Evolutionary conservation across 768 basidiomycete genomes (phyloP).

Genomic region (Pisolithus sp.): DNA sequence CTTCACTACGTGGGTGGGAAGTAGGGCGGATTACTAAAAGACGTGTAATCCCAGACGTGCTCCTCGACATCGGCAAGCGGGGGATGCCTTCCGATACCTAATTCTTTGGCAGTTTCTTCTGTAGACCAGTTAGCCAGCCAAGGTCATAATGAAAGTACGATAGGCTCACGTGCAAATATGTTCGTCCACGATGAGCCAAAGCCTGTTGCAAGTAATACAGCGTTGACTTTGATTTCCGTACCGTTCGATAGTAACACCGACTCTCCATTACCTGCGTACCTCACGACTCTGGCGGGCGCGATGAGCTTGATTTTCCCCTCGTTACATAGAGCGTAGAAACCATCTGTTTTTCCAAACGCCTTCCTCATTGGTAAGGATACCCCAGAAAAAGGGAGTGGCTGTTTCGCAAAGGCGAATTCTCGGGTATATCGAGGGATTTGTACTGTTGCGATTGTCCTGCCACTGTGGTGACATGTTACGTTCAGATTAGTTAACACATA

Average conservation of each 20-base stretch:
- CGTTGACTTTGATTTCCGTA: constrained; percentile 34
- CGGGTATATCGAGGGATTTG: constrained; percentile 25
- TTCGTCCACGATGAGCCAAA: constrained; percentile 51
- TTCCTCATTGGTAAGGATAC: constrained; percentile 43
- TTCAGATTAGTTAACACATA: constrained; percentile 16
- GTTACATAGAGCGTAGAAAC: constrained; percentile 46
- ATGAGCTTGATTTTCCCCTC: constrained; percentile 44
- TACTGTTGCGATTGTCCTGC: constrained; percentile 2
- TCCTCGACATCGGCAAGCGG: constrained; percentile 15
- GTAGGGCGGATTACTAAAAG: constrained; percentile 37
- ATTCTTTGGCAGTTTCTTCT: constrained; percentile 42
- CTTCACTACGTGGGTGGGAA: constrained; percentile 22
- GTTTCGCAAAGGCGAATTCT: constrained; percentile 45
- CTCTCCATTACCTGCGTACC: constrained; percentile 19
- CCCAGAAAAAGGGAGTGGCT: constrained; percentile 40
- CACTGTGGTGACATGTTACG: neutral
- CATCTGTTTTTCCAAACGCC: constrained; percentile 38
- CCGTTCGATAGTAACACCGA: constrained; percentile 42
- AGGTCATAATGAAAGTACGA: neutral
- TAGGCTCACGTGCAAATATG: constrained; percentile 32
- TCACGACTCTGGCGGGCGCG: constrained; percentile 20
- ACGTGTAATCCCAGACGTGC: constrained; percentile 29
- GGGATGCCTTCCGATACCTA: constrained; percentile 42
- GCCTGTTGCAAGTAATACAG: constrained; percentile 54
- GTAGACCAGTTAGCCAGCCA: neutral